Base-by-base conservation (phyloP, 495 filamentous ascomycete species). In the Xylaria cubensis region DNA sequence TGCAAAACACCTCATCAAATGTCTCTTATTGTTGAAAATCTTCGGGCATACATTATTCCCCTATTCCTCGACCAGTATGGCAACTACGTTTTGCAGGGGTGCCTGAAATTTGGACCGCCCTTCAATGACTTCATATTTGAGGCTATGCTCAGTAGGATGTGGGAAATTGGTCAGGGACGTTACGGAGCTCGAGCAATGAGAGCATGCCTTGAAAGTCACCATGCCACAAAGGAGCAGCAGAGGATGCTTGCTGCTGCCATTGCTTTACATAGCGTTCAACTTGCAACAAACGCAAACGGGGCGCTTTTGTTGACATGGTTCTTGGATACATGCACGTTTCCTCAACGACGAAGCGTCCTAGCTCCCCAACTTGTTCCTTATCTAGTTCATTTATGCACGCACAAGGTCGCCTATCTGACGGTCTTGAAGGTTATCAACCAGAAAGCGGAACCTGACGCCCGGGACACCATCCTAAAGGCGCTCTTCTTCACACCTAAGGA, bases 351-450 rank as follows among this genome's bases (percentile, higher is more conserved):
- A 68, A 96, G 92, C 19, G 95, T 98, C 26, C 89, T 99, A 34
- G 94, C 96, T 39, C 96, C 96, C 42, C 88, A 94, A 76, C 91
- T 99, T 39, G 93, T 99, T 58, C 95, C 96, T 64, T 94, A 98
- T 75, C 85, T 99, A n/a, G 95, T 97, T 41, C 94, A 97, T 79
- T 89, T 99, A 8, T 98, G 96, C 85, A 98, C 96, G 0, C 96
- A 99, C 84, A 99, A 99, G 85, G 96, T 99, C 72, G 96, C 96
- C 0, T 99, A 98, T 75, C 86, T 98, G 70, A 99, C 96, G 2
- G 96, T 99, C 24, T 84, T 99, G 64, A 99, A 99, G 85, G 94
- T 98, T 44, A 97, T 99, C 81, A 99, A 99, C 81, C 96, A 99
- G 80, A 93, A 95, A 75, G 93, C 95, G 61, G 96, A 99, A 83